Evolutionary conservation across 768 basidiomycete species (phyloP).

Genomic region (Phylloporus rhodoxanthus): DNA sequence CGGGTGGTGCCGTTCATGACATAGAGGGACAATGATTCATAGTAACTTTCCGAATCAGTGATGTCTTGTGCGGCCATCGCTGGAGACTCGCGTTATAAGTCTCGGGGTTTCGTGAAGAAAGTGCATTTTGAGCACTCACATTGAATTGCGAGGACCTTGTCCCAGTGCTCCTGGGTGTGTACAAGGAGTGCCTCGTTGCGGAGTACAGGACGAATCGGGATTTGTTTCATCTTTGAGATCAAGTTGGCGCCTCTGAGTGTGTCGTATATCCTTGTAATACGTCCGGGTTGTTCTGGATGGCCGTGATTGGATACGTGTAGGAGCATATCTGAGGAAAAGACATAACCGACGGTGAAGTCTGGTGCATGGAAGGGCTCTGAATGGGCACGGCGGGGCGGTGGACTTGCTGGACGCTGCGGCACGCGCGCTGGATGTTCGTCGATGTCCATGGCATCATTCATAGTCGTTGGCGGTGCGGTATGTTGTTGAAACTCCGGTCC

Average conservation of each 20-base stretch:
- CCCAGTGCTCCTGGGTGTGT: constrained; percentile 88
- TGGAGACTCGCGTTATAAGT: constrained; percentile 29
- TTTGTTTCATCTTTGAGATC: constrained; percentile 64
- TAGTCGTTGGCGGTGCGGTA: not conserved
- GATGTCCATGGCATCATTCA: constrained; percentile 23
- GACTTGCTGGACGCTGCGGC: constrained; percentile 18
- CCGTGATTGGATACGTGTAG: constrained; percentile 62
- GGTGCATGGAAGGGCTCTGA: constrained; percentile 29
- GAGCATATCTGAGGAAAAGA: constrained; percentile 86
- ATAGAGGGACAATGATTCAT: constrained; percentile 89
- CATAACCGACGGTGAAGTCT: constrained; percentile 60
- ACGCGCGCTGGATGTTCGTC: constrained; percentile 7
- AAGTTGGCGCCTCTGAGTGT: constrained; percentile 55
- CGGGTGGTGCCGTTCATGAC: constrained; percentile 80
- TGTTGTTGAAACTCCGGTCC: constrained; percentile 22
- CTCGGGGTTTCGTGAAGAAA: not conserved
- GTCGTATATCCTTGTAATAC: constrained; percentile 73
- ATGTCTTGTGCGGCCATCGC: constrained; percentile 75
- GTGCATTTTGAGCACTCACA: constrained; percentile 44
- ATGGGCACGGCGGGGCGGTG: constrained; percentile 21
- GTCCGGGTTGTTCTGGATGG: constrained; percentile 72
- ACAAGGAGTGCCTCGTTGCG: constrained; percentile 82
- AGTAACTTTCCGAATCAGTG: constrained; percentile 70
- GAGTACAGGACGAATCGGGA: constrained; percentile 69
- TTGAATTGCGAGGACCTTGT: constrained; percentile 78